Evolutionary conservation across 129 eudicot species (phyloP), one percentile per base, ranked within the genome.

Genomic region (Helianthus annuus): DNA sequence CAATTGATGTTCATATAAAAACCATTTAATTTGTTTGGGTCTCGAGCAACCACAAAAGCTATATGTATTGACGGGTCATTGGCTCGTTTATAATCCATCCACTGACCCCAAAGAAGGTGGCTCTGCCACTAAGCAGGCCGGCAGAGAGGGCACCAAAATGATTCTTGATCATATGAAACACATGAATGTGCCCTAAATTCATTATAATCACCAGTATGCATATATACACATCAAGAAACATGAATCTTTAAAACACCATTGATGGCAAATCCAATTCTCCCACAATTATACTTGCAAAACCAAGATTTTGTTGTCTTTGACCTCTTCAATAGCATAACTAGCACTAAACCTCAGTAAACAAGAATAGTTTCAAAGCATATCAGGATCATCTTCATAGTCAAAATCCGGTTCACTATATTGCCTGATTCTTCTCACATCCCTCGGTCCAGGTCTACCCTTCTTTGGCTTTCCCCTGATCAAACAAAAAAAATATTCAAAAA

Each of bases 381-480:
- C 97, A 36, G 90, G 84, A 61, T 94, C 97, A 74, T 94, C 98
- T 74, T 94, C 98, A 81, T 90, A 94, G 81, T 94, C 97, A 38
- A 75, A 94, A 74, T 94, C 98, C 2, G 86, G 85, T 82, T 94
- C 98, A 69, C 89, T 91, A 14, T 87, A 78, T 54, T 87, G 96
- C 87, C 89, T 87, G 73, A 70, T 78, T 84, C 96, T 87, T 81
- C 87, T 94, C 62, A 81, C 87, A 22, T 89, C 98, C 76, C 98
- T 85, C 8, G 85, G 84, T 56, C 92, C 90, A 40, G 77, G 89
- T 78, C 97, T 85, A 8, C 98, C 98, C 75, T 83, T 90, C 87
- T 83, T 94, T 15, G 91, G 97, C 63, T 90, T 94, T 48, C 98
- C 98, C 65, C 98, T 94, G 85, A 64, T 52, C 49, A 74, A 78